Evolutionary conservation across 177 flowering plant species (phyloP).

Genomic region (Tripterygium wilfordii): DNA sequence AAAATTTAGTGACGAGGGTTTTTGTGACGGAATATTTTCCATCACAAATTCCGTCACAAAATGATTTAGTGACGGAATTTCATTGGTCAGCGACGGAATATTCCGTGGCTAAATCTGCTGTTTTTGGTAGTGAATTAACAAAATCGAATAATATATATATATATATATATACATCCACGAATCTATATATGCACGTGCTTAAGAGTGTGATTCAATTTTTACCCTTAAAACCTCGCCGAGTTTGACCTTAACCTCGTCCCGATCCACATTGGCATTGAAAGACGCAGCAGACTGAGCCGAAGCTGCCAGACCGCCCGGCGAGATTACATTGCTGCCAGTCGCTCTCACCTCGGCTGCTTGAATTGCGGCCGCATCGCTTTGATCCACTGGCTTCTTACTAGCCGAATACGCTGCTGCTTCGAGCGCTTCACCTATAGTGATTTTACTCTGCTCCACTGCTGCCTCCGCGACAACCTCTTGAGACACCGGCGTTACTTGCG

Average conservation of each 20-base stretch:
- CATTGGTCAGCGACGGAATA: too few relatives aligned
- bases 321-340: constrained; percentile 23
- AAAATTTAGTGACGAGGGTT: too few relatives aligned
- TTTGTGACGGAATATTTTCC: too few relatives aligned
- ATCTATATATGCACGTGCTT: too few relatives aligned
- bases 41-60: too few relatives aligned
- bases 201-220: too few relatives aligned
- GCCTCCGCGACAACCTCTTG: constrained; percentile 3
- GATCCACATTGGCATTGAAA: constrained; percentile 19
- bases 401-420: constrained; percentile 36
- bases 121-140: too few relatives aligned
- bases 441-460: constrained; percentile 6
- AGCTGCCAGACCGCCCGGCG: constrained; percentile 47
- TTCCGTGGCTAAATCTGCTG: too few relatives aligned
- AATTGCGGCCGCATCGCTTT: constrained; percentile 52
- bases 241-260: constrained; percentile 37
- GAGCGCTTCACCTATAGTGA: constrained; percentile 58
- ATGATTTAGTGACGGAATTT: too few relatives aligned
- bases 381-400: constrained; percentile 43
- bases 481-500: constrained; percentile 14
- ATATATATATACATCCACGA: too few relatives aligned
- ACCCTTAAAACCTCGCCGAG: constrained; percentile 41
- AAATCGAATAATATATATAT: too few relatives aligned
- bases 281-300: constrained; percentile 48
- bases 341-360: constrained; percentile 62